phyloP scores from a whole-genome alignment of 768 basidiomycete genomes.

The Termitomyces sp. region DNA sequence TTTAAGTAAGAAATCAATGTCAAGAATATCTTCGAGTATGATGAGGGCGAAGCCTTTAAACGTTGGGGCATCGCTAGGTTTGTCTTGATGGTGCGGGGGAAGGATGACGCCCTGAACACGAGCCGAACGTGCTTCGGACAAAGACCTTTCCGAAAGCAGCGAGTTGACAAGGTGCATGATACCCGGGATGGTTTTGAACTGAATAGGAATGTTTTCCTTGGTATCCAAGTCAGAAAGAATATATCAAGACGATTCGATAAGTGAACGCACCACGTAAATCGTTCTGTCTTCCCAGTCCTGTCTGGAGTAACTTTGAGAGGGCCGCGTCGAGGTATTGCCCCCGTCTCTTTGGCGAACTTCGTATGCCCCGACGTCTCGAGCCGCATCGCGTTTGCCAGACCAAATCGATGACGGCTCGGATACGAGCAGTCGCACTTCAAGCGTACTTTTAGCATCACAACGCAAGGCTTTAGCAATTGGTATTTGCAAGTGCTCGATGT shows the following conservation, averaged over 20 bases:
- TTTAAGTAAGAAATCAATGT: constrained; percentile 35
- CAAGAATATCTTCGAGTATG: constrained; percentile 36
- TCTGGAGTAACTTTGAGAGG: constrained; percentile 20
- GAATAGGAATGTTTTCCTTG: constrained; percentile 67
- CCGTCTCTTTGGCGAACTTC: constrained; percentile 56
- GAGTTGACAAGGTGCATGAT: constrained; percentile 39
- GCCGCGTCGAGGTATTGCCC: constrained; percentile 18
- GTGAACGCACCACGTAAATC: constrained; percentile 55
- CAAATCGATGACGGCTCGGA: constrained; percentile 33
- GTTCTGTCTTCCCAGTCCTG: constrained; percentile 60
- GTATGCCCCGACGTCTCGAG: constrained; percentile 45
- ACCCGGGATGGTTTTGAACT: constrained; percentile 44
- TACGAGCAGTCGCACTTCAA: constrained; percentile 63
- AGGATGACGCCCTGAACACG: constrained; percentile 49
- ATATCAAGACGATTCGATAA: background rate
- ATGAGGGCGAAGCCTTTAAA: constrained; percentile 78
- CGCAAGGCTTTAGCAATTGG: constrained; percentile 56
- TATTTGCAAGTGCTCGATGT: constrained; percentile 31
- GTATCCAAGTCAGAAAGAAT: background rate
- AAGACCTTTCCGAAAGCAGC: constrained; percentile 22
- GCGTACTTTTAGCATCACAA: constrained; percentile 30
- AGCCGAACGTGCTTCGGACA: constrained; percentile 1
- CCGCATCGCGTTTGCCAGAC: constrained; percentile 9
- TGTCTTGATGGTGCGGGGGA: constrained; percentile 61
- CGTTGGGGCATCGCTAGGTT: constrained; percentile 43